phyloP scores from a whole-genome alignment of 2,329 filamentous ascomycete species.

The Exserohilum turcica region DNA sequence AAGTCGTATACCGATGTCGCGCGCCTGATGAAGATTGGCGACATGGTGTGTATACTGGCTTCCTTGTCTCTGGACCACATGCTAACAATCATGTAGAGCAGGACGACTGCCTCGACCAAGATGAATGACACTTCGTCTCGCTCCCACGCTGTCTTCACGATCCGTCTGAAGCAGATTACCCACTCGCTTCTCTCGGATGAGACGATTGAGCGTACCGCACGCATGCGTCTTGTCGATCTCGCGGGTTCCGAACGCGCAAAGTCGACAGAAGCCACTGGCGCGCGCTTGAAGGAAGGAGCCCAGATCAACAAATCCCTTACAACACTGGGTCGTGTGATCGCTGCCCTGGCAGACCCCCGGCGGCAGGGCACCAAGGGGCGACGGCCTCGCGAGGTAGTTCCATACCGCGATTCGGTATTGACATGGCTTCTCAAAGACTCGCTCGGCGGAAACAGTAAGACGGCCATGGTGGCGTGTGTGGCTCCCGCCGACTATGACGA shows the following conservation, averaged over 20 bases:
- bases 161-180: slow-evolving; percentile 97
- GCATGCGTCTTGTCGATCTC: slow-evolving; percentile 92
- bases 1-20: slow-evolving; percentile 85
- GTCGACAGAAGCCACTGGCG: slow-evolving; percentile 90
- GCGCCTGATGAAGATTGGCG: slow-evolving; percentile 87
- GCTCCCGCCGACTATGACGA: slow-evolving; percentile 96
- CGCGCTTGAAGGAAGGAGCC: slow-evolving; percentile 87
- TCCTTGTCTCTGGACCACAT: neutral
- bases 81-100: slow-evolving; percentile 56
- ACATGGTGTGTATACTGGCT: slow-evolving; percentile 55
- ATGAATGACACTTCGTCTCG: slow-evolving; percentile 99
- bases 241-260: slow-evolving; percentile 95
- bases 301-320: slow-evolving; percentile 99
- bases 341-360: slow-evolving; percentile 78
- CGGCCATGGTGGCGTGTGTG: slow-evolving; percentile 98
- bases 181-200: slow-evolving; percentile 97
- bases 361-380: slow-evolving; percentile 47
- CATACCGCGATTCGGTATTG: slow-evolving; percentile 86
- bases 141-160: slow-evolving; percentile 96
- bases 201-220: slow-evolving; percentile 90
- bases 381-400: slow-evolving; percentile 70
- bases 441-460: slow-evolving; percentile 95
- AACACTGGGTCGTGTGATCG: slow-evolving; percentile 93
- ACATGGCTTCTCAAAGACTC: slow-evolving; percentile 94
- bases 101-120: slow-evolving; percentile 91